Evolutionary conservation across 176 grass and related monocot species (phyloP), one percentile per base, ranked within the genome.

Genomic region (Cenchrus fungigraminus): DNA sequence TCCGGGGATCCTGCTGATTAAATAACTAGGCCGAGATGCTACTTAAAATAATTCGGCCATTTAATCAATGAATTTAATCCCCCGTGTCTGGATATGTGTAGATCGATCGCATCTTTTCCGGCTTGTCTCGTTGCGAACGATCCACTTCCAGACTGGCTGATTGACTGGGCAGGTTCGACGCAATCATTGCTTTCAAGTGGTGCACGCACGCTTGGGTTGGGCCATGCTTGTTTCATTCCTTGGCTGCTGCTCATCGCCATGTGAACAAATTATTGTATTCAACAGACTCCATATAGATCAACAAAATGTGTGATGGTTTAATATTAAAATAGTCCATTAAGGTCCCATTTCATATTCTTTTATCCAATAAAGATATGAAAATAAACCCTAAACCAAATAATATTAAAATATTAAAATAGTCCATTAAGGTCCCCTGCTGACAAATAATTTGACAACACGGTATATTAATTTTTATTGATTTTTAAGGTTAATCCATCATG

Each of bases 101-200:
- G 6, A 62, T 66, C 15, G 14, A 14, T 78, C 16, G 22, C 66
- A 79, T 79, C 75, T 88, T 82, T 84, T 34, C 68, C n/a, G 47
- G 25, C 9, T 84, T 79, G 87, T 79, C 81, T 58, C 40, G 5
- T 56, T 79, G 86, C 12, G 47, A 65, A 15, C 6, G 10, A 42
- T 64, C 69, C 28, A n/a, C 73, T 61, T 88, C 67, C 81, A 73
- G 74, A 65, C 67, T 88, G 81, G 67, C 81, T 88, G 70, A 79
- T 88, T 84, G 74, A 66, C 17, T 56, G 10, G n/a, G 14, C 28
- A 56, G 68, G 32, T 34, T 56, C n/a, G 22, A 81, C 50, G 42
- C 37, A 74, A 87, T 83, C 80, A 84, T 88, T 84, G 17, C 67
- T 55, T 68, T 59, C 54, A 40, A 76, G 12, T 76, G 71, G 71